Evolutionary conservation across 2,329 filamentous ascomycete genomes (phyloP).

Genomic region (Sclerotinia nivalis): DNA sequence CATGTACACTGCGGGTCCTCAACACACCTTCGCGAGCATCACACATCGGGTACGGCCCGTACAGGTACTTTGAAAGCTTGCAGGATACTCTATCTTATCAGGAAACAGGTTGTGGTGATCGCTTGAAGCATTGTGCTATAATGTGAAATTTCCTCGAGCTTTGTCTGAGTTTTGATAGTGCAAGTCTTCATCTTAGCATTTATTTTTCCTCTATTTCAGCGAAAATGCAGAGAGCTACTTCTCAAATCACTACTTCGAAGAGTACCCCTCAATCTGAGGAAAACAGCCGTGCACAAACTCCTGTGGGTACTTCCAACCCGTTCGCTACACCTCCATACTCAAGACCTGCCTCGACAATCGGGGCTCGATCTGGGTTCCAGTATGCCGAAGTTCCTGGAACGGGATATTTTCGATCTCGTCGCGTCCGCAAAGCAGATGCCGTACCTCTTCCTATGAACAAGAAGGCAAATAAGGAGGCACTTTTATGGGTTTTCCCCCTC

Average conservation of each 20-base stretch:
- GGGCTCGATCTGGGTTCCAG: conserved; percentile 28
- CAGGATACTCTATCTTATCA: conserved; percentile 16
- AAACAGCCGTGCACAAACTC: conserved; percentile 21
- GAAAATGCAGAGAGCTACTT: conserved; percentile 19
- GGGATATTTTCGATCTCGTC: conserved; percentile 69
- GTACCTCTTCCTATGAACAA: conserved; percentile 73
- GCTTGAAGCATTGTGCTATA: conserved; percentile 20
- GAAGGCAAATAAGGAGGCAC: conserved; percentile 74
- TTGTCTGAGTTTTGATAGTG: background rate
- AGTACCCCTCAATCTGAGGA: conserved; percentile 21
- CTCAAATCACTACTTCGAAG: conserved; percentile 6
- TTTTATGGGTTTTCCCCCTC: conserved; percentile 74
- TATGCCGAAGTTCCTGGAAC: conserved; percentile 28
- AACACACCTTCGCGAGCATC: conserved; percentile 16
- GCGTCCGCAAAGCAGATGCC: conserved; percentile 67
- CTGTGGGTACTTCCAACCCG: conserved; percentile 23
- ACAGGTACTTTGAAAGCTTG: conserved; percentile 4
- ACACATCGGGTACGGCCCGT: background rate
- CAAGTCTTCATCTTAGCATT: conserved; percentile 15
- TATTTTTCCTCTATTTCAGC: background rate
- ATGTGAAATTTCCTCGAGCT: conserved; percentile 21
- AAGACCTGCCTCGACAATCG: conserved; percentile 27
- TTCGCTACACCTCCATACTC: conserved; percentile 29
- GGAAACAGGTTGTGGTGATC: conserved; percentile 19
- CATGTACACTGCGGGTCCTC: conserved; percentile 19